These are phyloP conservation scores for Penicilliopsis zonata DNA, from an alignment of 495 filamentous ascomycete species.

Conservation along the genomic window DNA sequence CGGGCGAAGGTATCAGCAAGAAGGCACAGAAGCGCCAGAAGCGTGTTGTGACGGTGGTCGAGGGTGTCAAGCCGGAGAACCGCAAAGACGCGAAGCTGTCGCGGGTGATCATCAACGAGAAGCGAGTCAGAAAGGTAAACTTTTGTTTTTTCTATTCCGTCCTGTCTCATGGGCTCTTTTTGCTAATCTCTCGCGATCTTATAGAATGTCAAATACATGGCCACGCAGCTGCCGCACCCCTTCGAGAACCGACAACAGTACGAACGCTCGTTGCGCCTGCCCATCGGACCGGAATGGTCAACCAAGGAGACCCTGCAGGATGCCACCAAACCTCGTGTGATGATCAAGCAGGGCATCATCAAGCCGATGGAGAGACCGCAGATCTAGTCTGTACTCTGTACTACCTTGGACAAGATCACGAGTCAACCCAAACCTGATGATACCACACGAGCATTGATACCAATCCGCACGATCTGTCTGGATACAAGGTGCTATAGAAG, in stretches of 20 bases:
- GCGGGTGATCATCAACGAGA: constrained; percentile 87
- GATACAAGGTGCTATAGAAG: no score
- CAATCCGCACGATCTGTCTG: no score
- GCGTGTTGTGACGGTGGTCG: constrained; percentile 53
- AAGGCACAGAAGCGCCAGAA: constrained; percentile 47
- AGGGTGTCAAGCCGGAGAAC: constrained; percentile 65
- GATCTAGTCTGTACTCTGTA: constrained; percentile 1
- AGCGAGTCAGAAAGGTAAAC: constrained; percentile 74
- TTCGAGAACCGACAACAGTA: constrained; percentile 85
- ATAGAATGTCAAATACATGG: constrained; percentile 80
- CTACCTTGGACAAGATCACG: neutral
- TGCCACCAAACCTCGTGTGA: constrained; percentile 77
- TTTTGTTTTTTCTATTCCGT: neutral
- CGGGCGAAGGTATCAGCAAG: constrained; percentile 65
- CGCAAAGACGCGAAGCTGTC: constrained; percentile 73
- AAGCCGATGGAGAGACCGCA: constrained; percentile 74
- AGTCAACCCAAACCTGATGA: no score
- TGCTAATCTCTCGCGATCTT: constrained; percentile 1
- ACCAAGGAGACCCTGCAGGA: constrained; percentile 90
- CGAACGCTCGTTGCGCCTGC: constrained; percentile 74
- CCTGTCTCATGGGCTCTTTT: neutral
- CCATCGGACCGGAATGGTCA: constrained; percentile 86
- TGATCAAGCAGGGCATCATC: constrained; percentile 89
- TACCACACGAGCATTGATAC: neutral
- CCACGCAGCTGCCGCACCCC: constrained; percentile 67